Base-by-base conservation (phyloP, 805 yeast species). In the Lipomyces orientalis region DNA sequence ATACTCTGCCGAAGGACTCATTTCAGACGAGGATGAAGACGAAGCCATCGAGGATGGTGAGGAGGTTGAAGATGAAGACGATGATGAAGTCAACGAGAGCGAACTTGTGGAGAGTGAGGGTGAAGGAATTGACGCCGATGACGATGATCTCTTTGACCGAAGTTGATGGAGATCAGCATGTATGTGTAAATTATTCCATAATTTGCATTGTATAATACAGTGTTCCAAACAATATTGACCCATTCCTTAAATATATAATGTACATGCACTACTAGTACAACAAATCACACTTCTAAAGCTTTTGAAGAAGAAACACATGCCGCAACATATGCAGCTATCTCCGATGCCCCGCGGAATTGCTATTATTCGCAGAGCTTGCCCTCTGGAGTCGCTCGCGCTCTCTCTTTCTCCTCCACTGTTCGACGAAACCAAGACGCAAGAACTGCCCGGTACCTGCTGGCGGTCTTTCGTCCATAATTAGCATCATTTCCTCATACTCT, bases 401-500 rank as follows among this genome's bases (percentile, higher is more conserved):
- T 74, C 86, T 85, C 76, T 90, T 86, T 58, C 90, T 82, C 64
- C 97, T 83, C 79, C 90, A 87, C 78, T 90, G 95, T 77, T 94
- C 98, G 67, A 94, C 90, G 74, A 93, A 92, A 70, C 97, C 84
- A 61, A 94, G 81, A 71, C 98, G 86, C 83, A 91, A 86, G 78
- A 95, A 95, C 77, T 93, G 97, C 57, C 82, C 81, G 31, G 83
- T 75, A 0, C 81, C 76, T 7, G 82, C 78, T 43, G 82, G 77
- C 0, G 83, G 78, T 62, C 79, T 78, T 61, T 87, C 89, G 70
- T 83, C 84, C 83, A 88, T 80, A 9, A 87, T 82, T 37, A 88
- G 81, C 98, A 94, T 94, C 76, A 93, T 82, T 75, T 91, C 97
- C 78, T 95, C 98, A 79, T 90, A 92, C 71, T 92, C 96, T 65